phyloP scores from a whole-genome alignment of 805 yeast species.

The Saturnispora diversa region DNA sequence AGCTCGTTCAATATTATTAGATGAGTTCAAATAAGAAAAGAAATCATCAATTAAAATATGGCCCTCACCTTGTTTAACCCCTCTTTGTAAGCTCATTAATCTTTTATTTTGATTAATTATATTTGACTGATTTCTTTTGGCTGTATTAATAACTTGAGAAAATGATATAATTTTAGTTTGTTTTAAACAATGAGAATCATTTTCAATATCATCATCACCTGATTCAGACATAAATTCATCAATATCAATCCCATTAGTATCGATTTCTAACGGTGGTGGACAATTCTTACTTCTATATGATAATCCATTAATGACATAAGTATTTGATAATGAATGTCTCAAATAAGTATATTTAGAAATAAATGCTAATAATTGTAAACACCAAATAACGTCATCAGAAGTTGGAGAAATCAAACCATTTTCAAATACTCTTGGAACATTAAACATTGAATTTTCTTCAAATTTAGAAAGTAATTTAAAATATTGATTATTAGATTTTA shows the following conservation, averaged over 20 bases:
- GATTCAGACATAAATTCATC: conserved; percentile 23
- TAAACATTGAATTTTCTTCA: conserved; percentile 22
- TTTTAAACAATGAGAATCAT: conserved; percentile 1
- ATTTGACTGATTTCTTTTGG: background rate
- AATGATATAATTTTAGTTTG: background rate
- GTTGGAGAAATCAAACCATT: conserved; percentile 79
- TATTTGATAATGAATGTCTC: conserved; percentile 63
- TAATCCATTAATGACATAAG: conserved; percentile 67
- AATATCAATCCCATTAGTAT: conserved; percentile 20
- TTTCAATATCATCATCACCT: conserved; percentile 13
- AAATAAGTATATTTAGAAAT: conserved; percentile 83
- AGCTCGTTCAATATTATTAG: conserved; percentile 22
- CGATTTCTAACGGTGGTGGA: conserved; percentile 29
- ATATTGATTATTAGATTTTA: conserved; percentile 18
- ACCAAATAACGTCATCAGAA: conserved; percentile 92
- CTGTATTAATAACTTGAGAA: background rate
- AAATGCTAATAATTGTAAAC: conserved; percentile 83
- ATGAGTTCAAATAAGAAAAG: conserved; percentile 18
- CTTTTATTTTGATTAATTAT: background rate
- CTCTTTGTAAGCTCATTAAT: background rate
- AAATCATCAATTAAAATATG: conserved; percentile 17
- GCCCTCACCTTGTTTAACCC: background rate
- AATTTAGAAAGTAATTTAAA: conserved; percentile 16
- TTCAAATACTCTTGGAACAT: conserved; percentile 44
- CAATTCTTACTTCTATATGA: conserved; percentile 38